Base-by-base conservation (phyloP, 192 early-diverging fungal genomes). In the Paraglomus brasilianum region DNA sequence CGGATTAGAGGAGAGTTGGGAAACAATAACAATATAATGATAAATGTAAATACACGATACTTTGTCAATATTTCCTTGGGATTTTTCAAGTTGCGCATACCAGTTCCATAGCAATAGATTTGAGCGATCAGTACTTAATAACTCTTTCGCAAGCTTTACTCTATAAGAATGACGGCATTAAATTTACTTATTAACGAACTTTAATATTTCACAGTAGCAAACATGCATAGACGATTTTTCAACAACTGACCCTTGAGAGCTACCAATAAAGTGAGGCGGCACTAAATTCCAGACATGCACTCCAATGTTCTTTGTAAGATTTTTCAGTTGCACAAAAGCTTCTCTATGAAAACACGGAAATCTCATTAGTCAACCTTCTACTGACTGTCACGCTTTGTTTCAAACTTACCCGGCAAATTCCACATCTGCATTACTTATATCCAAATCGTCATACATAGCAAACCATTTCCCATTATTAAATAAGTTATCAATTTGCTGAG, bases 91-190 rank as follows among this genome's bases (percentile, higher is more conserved):
- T 63, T 80, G 81, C 2, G 82, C 82, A 61, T 81, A 84, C 2
- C 75, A 81, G 66, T 86, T 86, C 85, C 81, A 84, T 41, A 86
- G 63, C 4, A 73, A 47, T 0, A 86, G 70, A 72, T 80, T 78
- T 58, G 74, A 77, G 11, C 74, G 56, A 9, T 82, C 74, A 11
- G 50, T 51, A 39, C 81, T 82, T 8, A 82, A 45, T 22, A 82
- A 63, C 2, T 69, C 74, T 57, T 83, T 82, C n/a, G 82, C 81
- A 50, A 79, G 45, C 49, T 77, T 80, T 11, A 75, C 75, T 39
- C 81, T 84, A 57, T 41, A 72, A 38, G 47, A 56, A 58, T 70
- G 58, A 0, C 59, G 57, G 30, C 3, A 30, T 30, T 30, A 3
- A 17, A 22, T 49, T 13, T 49, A 47, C n/a, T n/a, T 17, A 43